Conservation (phyloP, 1,284 basidiomycete species). For the Malassezia vespertilionis region DNA sequence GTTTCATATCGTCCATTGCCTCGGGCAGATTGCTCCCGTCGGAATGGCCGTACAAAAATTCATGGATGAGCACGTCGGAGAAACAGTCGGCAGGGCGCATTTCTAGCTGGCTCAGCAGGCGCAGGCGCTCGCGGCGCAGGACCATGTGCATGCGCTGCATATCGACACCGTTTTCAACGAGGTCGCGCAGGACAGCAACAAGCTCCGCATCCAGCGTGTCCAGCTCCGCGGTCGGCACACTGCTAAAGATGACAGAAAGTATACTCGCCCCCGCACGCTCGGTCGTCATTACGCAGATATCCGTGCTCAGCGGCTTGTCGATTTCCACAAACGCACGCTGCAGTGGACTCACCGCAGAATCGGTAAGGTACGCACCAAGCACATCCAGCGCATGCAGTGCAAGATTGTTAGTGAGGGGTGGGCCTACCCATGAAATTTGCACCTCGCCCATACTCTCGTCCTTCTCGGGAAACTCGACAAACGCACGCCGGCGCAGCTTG, state of each 20-base stretch:
- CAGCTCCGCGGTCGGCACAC: slow-evolving; percentile 71
- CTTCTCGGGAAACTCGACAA: slow-evolving; percentile 90
- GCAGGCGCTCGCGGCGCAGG: slow-evolving; percentile 74
- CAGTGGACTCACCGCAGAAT: slow-evolving; percentile 68
- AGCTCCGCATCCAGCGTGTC: slow-evolving; percentile 63
- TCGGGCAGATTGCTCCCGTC: slow-evolving; percentile 69
- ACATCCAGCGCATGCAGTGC: slow-evolving; percentile 74
- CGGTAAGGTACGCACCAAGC: slow-evolving; percentile 70
- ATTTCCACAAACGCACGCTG: slow-evolving; percentile 89
- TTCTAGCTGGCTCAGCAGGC: slow-evolving; percentile 51
- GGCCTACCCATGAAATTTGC: slow-evolving; percentile 68
- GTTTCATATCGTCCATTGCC: slow-evolving; percentile 68
- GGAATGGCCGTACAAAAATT: slow-evolving; percentile 75
- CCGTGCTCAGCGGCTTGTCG: slow-evolving; percentile 70
- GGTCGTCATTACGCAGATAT: slow-evolving; percentile 72
- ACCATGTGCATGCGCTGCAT: slow-evolving; percentile 83
- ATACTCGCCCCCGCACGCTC: slow-evolving; percentile 59
- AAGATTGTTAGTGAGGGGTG: slow-evolving; percentile 62
- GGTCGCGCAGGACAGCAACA: slow-evolving; percentile 60
- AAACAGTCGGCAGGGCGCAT: slow-evolving; percentile 49
- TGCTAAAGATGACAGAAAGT: slow-evolving; percentile 67
- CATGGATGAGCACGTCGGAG: slow-evolving; percentile 56
- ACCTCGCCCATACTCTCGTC: slow-evolving; percentile 90
- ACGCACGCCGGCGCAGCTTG: slow-evolving; percentile 50
- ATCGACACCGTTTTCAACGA: slow-evolving; percentile 69